Conservation (phyloP, 2,329 filamentous ascomycete genomes). For the Cercospora nicotianae region DNA sequence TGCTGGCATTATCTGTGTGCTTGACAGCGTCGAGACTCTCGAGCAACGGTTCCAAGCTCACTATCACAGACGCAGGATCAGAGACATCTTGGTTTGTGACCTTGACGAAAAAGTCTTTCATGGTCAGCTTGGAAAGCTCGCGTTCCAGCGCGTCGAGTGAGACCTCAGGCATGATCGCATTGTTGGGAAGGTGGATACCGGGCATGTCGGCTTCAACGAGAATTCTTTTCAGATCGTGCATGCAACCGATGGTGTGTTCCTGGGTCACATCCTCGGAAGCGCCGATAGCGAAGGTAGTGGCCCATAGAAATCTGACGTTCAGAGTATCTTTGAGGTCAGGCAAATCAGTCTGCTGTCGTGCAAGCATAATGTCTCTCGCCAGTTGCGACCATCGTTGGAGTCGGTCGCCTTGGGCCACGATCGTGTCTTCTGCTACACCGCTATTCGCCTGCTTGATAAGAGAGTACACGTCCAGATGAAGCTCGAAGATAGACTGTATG, state of each 20-base stretch:
- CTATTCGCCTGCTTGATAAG: constrained; percentile 62
- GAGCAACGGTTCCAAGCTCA: constrained; percentile 87
- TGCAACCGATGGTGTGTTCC: constrained; percentile 61
- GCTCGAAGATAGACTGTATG: constrained; percentile 62
- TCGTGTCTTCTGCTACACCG: constrained; percentile 54
- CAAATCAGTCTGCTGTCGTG: constrained; percentile 32
- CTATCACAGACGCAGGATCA: constrained; percentile 81
- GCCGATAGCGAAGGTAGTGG: constrained; percentile 62
- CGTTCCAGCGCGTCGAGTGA: constrained; percentile 81
- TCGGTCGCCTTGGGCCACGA: constrained; percentile 57
- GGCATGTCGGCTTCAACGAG: constrained; percentile 52
- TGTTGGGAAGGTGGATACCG: constrained; percentile 71
- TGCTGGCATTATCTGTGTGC: background rate
- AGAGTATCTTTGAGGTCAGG: constrained; percentile 43
- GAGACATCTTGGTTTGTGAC: constrained; percentile 82
- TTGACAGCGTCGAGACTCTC: constrained; percentile 55
- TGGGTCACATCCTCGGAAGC: constrained; percentile 57
- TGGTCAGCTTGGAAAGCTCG: constrained; percentile 88
- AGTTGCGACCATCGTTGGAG: constrained; percentile 61
- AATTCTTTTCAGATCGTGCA: constrained; percentile 61
- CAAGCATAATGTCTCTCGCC: constrained; percentile 55
- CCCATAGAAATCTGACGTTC: constrained; percentile 64
- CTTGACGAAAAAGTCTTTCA: constrained; percentile 92
- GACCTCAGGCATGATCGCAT: constrained; percentile 82
- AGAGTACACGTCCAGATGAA: constrained; percentile 66